Percentiles rank a stretch among this genome's conserved stretches.
These are phyloP conservation scores for Mollisia scopiformis DNA, from an alignment of 2,329 filamentous ascomycete genomes.

Conservation along the genomic window DNA sequence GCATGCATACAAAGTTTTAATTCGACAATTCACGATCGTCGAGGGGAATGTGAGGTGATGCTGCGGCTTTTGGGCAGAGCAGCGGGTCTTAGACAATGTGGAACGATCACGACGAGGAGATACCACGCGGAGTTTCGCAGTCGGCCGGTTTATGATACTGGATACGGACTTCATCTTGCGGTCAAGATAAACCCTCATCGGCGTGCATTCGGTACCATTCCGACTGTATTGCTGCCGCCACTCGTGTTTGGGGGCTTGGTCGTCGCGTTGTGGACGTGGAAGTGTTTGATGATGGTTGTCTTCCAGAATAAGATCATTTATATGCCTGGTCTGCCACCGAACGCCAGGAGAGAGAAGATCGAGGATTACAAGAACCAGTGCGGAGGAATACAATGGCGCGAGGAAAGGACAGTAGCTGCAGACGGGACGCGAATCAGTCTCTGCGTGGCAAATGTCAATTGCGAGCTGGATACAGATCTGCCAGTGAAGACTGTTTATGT, in stretches of 20 bases:
- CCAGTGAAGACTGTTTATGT: conserved; percentile 48
- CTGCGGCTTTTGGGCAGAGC: conserved; percentile 15
- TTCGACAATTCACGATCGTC: background rate
- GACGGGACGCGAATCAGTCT: conserved; percentile 70
- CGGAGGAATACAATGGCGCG: conserved; percentile 66
- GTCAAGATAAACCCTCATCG: conserved; percentile 4
- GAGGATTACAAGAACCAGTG: conserved; percentile 63
- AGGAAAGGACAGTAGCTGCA: conserved; percentile 59
- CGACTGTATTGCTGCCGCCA: conserved; percentile 48
- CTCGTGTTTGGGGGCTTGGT: conserved; percentile 68
- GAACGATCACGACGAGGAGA: background rate
- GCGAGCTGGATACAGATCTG: background rate
- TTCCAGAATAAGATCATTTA: conserved; percentile 86
- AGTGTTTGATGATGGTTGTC: conserved; percentile 73
- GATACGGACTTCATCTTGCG: background rate
- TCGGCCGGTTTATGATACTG: background rate
- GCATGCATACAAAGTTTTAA: conserved; percentile 1
- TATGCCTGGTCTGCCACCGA: conserved; percentile 75
- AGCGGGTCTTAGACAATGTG: background rate
- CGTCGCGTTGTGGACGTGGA: conserved; percentile 65
- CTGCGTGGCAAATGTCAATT: conserved; percentile 45
- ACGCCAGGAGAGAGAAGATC: conserved; percentile 68
- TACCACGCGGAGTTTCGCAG: background rate
- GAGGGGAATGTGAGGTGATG: conserved; percentile 14
- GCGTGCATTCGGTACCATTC: conserved; percentile 22